phyloP scores from a whole-genome alignment of 192 early-diverging fungal genomes.

The Coemansia sp. region DNA sequence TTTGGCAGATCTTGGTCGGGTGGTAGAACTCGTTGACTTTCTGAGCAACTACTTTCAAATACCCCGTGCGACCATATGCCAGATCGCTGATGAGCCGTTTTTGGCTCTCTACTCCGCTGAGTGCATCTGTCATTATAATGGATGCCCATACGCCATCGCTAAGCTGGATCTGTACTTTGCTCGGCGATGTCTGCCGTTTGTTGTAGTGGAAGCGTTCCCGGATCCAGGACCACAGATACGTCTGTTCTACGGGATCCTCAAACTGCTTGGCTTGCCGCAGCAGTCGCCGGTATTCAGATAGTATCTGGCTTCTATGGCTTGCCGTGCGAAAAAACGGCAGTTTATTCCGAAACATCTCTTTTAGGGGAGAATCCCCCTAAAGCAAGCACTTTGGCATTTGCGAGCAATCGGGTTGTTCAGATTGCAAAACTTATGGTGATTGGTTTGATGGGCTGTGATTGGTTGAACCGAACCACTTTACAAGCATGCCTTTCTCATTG shows the following conservation, averaged over 20 bases:
- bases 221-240: slow-evolving; percentile 50
- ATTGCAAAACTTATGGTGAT: neutral
- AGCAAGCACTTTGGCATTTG: too few relatives aligned
- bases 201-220: slow-evolving; percentile 51
- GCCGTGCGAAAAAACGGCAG: slow-evolving; percentile 37
- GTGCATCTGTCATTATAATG: slow-evolving; percentile 19
- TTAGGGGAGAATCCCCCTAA: too few relatives aligned
- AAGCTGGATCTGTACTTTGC: slow-evolving; percentile 14
- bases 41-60: slow-evolving; percentile 30
- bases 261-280: slow-evolving; percentile 27
- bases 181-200: slow-evolving; percentile 36
- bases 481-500: too few relatives aligned
- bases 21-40: slow-evolving; percentile 32
- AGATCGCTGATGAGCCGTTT: slow-evolving; percentile 34
- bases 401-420: neutral
- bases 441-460: too few relatives aligned
- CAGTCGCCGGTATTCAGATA: slow-evolving; percentile 23
- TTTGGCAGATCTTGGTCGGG: slow-evolving; percentile 34
- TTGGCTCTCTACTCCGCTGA: slow-evolving; percentile 7
- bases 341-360: slow-evolving; percentile 37
- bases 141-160: slow-evolving; percentile 28
- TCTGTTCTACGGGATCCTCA: slow-evolving; percentile 33
- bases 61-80: slow-evolving; percentile 47
- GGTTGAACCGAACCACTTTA: too few relatives aligned
- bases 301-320: slow-evolving; percentile 16